Evolutionary conservation across 768 basidiomycete genomes (phyloP), one percentile per base, ranked within the genome.

Genomic region (Termitomyces sp.): DNA sequence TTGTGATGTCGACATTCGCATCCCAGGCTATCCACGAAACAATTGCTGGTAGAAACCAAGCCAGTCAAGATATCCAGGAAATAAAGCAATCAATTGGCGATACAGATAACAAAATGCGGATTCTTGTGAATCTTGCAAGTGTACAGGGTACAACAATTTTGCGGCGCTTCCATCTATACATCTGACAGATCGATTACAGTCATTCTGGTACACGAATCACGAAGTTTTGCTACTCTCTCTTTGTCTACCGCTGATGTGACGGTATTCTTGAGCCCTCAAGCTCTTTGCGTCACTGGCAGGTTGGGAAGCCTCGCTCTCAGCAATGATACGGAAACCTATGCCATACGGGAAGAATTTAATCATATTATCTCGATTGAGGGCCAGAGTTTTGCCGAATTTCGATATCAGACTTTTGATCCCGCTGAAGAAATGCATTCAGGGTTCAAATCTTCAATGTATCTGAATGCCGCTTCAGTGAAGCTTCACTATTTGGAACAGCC

Each of bases 1-100:
- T 96, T 75, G 84, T 99, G 72, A 95, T 99, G 89, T 89, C 91
- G 3, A 98, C 97, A 0, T 99, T 99, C 72, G 51, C 28, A n/a
- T 32, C 53, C 8, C 51, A 53, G 26, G 40, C 56, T 12, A 57
- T 48, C 26, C 43, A 50, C 12, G 38, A 38, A 35, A 53, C 47
- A 47, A 30, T 38, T 28, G 55, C 16, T 18, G 23, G 35, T 10
- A 16, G 38, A 40, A 41, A 16, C 18, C 40, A 23, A 47, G 30
- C 30, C 12, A 32, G 1, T 20, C 52, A 56, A 32, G 49, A 50
- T n/a, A 54, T 49, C 33, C 56, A 46, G 44, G 30, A 48, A 12
- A 33, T 14, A 5, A 35, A 51, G 32, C 50, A 44, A 36, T 30
- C 20, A 40, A 28, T 33, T 3, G 33, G 60, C 16, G 68, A 50